phyloP scores from a whole-genome alignment of 1,284 basidiomycete genomes.

The Afroboletus lepidellus region DNA sequence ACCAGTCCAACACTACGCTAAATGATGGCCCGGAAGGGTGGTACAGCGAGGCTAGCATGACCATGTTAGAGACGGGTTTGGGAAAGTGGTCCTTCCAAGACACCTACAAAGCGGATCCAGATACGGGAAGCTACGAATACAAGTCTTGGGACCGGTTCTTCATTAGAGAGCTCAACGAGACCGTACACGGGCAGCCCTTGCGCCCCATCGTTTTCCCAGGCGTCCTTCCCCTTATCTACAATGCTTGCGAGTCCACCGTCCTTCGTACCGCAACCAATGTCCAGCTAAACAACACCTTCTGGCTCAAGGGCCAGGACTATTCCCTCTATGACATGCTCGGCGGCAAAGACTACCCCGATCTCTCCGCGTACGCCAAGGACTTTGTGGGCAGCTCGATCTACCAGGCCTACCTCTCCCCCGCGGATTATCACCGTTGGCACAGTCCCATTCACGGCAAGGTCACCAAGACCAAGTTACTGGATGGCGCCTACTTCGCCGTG shows the following conservation, averaged over 20 bases:
- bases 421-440: conserved; percentile 57
- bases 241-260: conserved; percentile 46
- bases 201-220: neutral
- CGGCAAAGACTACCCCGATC: neutral
- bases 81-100: neutral
- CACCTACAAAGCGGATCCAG: neutral
- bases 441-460: conserved; percentile 50
- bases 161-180: neutral
- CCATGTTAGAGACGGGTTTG: neutral
- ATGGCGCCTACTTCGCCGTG: conserved; percentile 52
- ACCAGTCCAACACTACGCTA: neutral
- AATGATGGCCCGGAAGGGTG: neutral
- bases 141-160: conserved; percentile 2
- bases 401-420: conserved; percentile 50
- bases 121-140: neutral
- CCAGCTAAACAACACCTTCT: conserved; percentile 40
- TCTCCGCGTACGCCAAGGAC: neutral
- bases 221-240: conserved; percentile 29
- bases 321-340: conserved; percentile 40
- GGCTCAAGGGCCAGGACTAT: conserved; percentile 49
- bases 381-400: conserved; percentile 48
- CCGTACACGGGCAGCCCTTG: neutral
- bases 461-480: conserved; percentile 39
- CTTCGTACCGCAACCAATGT: conserved; percentile 38
- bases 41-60: neutral